phyloP scores from a whole-genome alignment of 306 rosid species.

The Vachellia pachyceras region DNA sequence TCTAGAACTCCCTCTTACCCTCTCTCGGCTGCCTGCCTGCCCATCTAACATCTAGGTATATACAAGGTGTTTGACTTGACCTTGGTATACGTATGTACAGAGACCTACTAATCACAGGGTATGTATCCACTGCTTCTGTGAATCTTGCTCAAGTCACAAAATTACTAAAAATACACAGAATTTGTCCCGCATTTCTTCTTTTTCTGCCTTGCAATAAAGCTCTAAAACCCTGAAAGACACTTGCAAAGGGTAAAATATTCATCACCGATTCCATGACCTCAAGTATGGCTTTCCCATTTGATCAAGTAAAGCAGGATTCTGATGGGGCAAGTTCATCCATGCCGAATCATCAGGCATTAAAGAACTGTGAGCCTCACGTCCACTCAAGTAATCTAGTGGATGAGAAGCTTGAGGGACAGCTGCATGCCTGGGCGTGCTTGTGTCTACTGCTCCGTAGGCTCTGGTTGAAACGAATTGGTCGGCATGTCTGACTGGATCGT shows the following conservation, averaged over 20 bases:
- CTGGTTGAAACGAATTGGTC: constrained; percentile 70
- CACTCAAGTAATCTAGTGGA: constrained; percentile 73
- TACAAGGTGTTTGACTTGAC: constrained; percentile 61
- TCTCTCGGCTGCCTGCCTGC: constrained; percentile 35
- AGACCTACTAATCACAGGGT: constrained; percentile 57
- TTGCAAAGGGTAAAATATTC: constrained; percentile 20
- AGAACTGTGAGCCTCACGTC: constrained; percentile 67
- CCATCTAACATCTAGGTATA: constrained; percentile 69
- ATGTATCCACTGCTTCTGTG: constrained; percentile 42
- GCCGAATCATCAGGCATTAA: constrained; percentile 72
- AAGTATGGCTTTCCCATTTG: constrained; percentile 82
- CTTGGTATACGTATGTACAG: constrained; percentile 78
- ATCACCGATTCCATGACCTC: constrained; percentile 82
- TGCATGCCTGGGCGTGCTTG: constrained; percentile 57
- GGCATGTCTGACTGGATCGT: constrained; percentile 53
- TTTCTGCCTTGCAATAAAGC: constrained; percentile 37
- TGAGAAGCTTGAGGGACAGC: constrained; percentile 64
- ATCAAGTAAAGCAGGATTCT: constrained; percentile 72
- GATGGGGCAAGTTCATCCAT: constrained; percentile 80
- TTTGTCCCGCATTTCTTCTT: constrained; percentile 23
- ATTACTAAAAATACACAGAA: not conserved
- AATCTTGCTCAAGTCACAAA: not conserved
- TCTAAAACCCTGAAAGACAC: constrained; percentile 31
- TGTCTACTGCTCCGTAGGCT: constrained; percentile 64
- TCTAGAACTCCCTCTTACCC: constrained; percentile 46